Conservation (phyloP, 2,329 filamentous ascomycete species). For the Xylariaceae sp. region DNA sequence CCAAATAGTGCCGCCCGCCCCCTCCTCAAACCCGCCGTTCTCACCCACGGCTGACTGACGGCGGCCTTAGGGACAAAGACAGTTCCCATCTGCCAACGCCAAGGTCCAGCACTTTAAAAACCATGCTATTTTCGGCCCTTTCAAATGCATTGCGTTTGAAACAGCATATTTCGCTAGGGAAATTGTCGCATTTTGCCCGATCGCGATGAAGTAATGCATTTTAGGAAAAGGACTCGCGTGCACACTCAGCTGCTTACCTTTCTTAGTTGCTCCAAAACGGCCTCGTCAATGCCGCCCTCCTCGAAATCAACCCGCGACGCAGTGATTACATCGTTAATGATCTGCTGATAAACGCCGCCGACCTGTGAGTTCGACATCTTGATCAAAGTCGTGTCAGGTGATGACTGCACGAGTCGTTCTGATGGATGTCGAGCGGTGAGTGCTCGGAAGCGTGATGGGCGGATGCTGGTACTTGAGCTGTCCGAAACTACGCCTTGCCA, state of each 20-base stretch:
- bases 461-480: not conserved
- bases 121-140: not conserved
- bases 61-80: conserved; percentile 14
- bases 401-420: conserved; percentile 5
- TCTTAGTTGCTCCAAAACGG: conserved; percentile 79
- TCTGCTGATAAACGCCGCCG: conserved; percentile 73
- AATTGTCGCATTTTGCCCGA: not conserved
- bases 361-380: conserved; percentile 55
- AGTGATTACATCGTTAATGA: conserved; percentile 82
- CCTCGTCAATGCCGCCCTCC: conserved; percentile 85
- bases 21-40: conserved; percentile 38
- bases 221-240: not conserved
- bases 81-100: conserved; percentile 9
- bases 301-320: conserved; percentile 93
- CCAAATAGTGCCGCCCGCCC: conserved; percentile 51
- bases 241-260: conserved; percentile 55
- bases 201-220: not conserved
- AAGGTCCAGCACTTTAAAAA: not conserved
- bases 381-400: conserved; percentile 7
- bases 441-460: not conserved
- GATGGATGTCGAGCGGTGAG: conserved; percentile 1
- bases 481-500: conserved; percentile 10
- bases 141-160: not conserved
- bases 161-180: not conserved
- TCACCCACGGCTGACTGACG: conserved; percentile 33